A percentile compares a stretch with the other conserved stretches of the same genome.
Evolutionary conservation across 805 yeast species (phyloP).

Genomic region (Phaffomyces opuntiae): DNA sequence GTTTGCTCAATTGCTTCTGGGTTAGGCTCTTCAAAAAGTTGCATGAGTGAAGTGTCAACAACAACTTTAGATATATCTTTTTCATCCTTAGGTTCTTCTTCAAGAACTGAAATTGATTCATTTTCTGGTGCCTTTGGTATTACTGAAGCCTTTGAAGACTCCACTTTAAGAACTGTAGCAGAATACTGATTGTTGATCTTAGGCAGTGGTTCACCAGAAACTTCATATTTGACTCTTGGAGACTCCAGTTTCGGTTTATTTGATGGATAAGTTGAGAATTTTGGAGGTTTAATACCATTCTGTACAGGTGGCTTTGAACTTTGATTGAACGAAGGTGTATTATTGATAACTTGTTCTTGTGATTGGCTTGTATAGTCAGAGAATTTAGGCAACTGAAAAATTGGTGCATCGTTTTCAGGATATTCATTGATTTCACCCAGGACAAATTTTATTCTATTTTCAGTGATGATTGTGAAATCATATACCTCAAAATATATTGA

Average conservation of each 20-base stretch:
- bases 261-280: not conserved
- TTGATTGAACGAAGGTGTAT: no score
- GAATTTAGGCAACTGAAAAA: not conserved
- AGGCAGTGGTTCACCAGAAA: not conserved
- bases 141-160: no score
- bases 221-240: not conserved
- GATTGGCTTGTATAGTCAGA: not conserved
- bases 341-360: not conserved
- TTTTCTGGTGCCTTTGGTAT: not conserved
- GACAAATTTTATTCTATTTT: not conserved
- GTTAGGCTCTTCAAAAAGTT: no score
- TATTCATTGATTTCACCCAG: not conserved
- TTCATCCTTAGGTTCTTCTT: no score
- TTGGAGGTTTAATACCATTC: no score
- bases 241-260: not conserved
- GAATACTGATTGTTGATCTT: not conserved
- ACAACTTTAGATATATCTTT: no score
- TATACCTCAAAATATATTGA: not conserved
- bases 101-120: not conserved
- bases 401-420: not conserved
- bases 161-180: no score
- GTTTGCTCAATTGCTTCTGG: no score
- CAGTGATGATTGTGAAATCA: not conserved
- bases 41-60: no score
- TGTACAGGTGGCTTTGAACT: no score